Evolutionary conservation across 1,139 yeast genomes (phyloP), one percentile per base, ranked within the genome.

Genomic region (Magnusiomyces ingens): DNA sequence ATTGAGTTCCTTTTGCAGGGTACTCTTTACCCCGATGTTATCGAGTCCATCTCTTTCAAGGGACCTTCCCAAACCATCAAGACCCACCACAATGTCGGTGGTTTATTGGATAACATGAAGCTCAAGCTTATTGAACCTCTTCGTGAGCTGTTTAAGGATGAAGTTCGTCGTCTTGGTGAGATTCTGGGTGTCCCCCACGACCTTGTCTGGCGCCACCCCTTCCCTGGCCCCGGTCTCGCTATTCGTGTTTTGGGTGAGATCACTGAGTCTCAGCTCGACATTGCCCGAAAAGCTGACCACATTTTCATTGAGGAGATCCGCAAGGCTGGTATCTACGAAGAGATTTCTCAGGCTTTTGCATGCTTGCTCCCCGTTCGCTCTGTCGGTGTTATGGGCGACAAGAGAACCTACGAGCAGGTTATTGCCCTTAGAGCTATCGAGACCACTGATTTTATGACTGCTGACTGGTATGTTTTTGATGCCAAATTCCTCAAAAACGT

Each of bases 171-270:
- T 66, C 78, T 93, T 65, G 99, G 99, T 72, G 89, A 89, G 75
- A 75, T 94, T 54, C 76, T 93, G 76, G 97, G 96, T 53, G 94
- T 93, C 65, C 95, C 98, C 48, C 94, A 89, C 68, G 99, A 93
- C 64, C 80, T 93, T 65, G 98, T 93, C 62, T 91, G 99, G 98
- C 88, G 99, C 80, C 99, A 93, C 70, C 99, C 99, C 56, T 93
- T 93, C 96, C 99, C 99, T 67, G 99, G 99, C 69, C 99, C 99
- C 70, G 99, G 99, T 76, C 87, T 93, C 69, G 99, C 98, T 63
- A 94, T 93, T 70, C 85, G 99, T 75, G 95, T 93, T 56, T 78
- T 93, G 56, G 99, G 99, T 64, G 98, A 91, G 75, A 97, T 93
- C 60, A 88, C 96, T 58, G 85, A 82, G 63, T 84, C 78, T 60